Base-by-base conservation (phyloP, 495 filamentous ascomycete genomes). In the Neurospora africana region DNA sequence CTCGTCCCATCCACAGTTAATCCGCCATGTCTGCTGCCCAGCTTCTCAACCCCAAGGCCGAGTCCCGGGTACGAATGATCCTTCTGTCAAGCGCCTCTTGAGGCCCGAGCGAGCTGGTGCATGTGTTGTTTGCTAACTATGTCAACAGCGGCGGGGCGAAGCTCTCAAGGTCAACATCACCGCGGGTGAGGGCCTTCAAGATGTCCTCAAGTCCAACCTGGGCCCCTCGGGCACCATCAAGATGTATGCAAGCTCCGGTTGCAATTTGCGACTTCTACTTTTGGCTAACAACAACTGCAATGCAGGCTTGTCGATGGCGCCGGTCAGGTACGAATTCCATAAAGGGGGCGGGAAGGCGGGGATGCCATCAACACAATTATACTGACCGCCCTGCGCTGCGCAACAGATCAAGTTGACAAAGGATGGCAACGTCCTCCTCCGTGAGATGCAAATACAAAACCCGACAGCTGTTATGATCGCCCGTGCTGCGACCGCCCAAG, bases 391-490 rank as follows among this genome's bases (percentile, higher is more conserved):
- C 5, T 65, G 53, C 27, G 72, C 68, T 37, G 41, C 9, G 19
- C 33, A 69, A 81, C 76, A 97, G 92, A 99, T 99, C 86, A 99
- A 98, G 83, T 86, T 99, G 78, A 99, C 95, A 69, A 99, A 99
- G 83, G 95, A 99, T 86, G 95, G 95, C 78, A 97, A 95, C 79
- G 95, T 98, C 68, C 85, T 99, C 70, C 80, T 99, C 76, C 88
- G 93, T 76, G 95, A 99, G 81, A 99, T 99, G 96, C 93, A 95
- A 84, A 87, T 95, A 80, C 92, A 94, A 83, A 94, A 95, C 79
- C 92, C 92, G 39, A 95, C 92, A 47, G 94, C 94, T 71, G 94
- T 99, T 74, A 98, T 99, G 94, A 99, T 99, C 81, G 95, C 96
- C 72, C 88, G 95, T 80, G 96, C 95, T 75, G 95, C 96, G 69